A percentile compares a stretch with the other conserved stretches of the same genome.
phyloP scores from a whole-genome alignment of 371 early-diverging fungal genomes.

The Mucor velutinosus region DNA sequence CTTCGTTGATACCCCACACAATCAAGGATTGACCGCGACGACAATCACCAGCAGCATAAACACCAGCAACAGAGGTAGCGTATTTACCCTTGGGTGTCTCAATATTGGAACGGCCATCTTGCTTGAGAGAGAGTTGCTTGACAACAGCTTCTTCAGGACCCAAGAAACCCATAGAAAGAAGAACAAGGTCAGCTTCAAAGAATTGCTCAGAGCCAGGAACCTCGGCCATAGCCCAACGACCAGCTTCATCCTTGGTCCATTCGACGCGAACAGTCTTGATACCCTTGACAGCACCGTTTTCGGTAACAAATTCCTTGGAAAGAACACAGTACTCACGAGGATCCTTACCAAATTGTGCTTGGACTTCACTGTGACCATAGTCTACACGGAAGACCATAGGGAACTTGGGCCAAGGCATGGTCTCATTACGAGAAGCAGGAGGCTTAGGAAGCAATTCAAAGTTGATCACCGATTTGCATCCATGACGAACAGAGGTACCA shows the following conservation, averaged over 20 bases:
- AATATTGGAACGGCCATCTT: constrained; percentile 77
- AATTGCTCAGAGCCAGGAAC: constrained; percentile 81
- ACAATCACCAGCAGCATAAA: constrained; percentile 97
- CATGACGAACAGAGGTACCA: constrained; percentile 92
- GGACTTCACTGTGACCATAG: constrained; percentile 94
- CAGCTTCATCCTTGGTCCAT: constrained; percentile 82
- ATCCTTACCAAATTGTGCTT: constrained; percentile 85
- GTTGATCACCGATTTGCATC: constrained; percentile 89
- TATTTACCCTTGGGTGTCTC: constrained; percentile 81
- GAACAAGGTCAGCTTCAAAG: constrained; percentile 86
- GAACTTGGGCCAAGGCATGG: too few species aligned
- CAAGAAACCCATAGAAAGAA: constrained; percentile 96
- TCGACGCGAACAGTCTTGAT: constrained; percentile 94
- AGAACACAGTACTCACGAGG: constrained; percentile 94
- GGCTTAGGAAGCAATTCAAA: constrained; percentile 96
- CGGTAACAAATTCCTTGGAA: constrained; percentile 92
- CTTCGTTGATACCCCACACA: constrained; percentile 98
- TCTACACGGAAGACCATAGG: constrained; percentile 95
- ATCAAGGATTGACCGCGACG: constrained; percentile 93
- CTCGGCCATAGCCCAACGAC: constrained; percentile 90
- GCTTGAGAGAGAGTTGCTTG: constrained; percentile 77
- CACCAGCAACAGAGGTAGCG: constrained; percentile 75
- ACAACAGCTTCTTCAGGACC: constrained; percentile 90
- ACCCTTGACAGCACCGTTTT: constrained; percentile 84
- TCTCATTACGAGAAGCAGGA: too few species aligned